Evolutionary conservation across 2,329 filamentous ascomycete species (phyloP).

Genomic region (Ramularia collo-cygni): DNA sequence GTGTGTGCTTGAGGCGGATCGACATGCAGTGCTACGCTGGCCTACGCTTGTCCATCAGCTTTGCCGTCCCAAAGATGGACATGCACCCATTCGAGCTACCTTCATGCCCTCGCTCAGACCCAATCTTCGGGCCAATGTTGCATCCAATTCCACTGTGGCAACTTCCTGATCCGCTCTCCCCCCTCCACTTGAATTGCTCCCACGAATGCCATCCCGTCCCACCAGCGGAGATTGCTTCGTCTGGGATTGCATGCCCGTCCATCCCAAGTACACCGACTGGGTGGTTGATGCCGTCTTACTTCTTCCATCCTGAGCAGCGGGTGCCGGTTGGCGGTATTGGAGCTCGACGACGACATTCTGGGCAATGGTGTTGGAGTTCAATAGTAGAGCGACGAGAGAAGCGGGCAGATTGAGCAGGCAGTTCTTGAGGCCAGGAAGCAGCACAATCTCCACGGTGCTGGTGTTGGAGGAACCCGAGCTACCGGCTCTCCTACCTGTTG

Average conservation of each 20-base stretch:
- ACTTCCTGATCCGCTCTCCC: slow-evolving; percentile 67
- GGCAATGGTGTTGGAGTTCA: slow-evolving; percentile 83
- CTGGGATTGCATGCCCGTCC: slow-evolving; percentile 97
- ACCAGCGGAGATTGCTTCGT: slow-evolving; percentile 68
- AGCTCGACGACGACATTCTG: slow-evolving; percentile 97
- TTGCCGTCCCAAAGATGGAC: slow-evolving; percentile 31
- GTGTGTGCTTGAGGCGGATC: slow-evolving; percentile 89
- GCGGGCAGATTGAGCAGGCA: slow-evolving; percentile 90
- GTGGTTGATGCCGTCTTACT: slow-evolving; percentile 35
- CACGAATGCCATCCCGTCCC: slow-evolving; percentile 60
- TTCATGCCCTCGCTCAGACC: slow-evolving; percentile 77
- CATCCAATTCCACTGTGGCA: slow-evolving; percentile 76
- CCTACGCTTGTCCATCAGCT: slow-evolving; percentile 35
- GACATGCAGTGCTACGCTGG: slow-evolving; percentile 65
- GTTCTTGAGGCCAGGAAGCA: slow-evolving; percentile 76
- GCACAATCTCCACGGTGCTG: slow-evolving; percentile 57
- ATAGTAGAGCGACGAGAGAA: slow-evolving; percentile 73
- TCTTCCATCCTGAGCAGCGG: slow-evolving; percentile 36
- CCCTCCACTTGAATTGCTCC: no score
- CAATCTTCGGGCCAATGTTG: slow-evolving; percentile 69
- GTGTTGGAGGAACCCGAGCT: slow-evolving; percentile 1
- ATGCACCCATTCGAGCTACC: slow-evolving; percentile 49
- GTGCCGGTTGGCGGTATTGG: slow-evolving; percentile 58
- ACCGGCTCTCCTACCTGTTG: slow-evolving; percentile 7
- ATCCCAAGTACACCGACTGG: slow-evolving; percentile 79